Evolutionary conservation across 257 asterid genomes (phyloP).

Genomic region (Nicotiana obtusifolia): DNA sequence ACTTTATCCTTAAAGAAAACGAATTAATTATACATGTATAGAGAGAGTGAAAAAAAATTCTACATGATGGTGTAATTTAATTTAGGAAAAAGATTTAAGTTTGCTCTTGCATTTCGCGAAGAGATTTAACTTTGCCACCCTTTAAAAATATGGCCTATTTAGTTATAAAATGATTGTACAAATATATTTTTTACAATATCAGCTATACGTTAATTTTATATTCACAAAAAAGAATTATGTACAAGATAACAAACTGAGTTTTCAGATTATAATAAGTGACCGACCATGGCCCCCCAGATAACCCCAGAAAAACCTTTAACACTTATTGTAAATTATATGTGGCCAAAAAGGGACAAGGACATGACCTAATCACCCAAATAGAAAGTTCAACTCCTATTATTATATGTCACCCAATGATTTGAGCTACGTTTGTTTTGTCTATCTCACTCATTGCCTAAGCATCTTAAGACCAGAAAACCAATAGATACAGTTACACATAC

Average conservation of each 20-base stretch:
- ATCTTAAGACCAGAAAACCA: not conserved
- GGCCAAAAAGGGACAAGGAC: not conserved
- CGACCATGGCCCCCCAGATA: slow-evolving; percentile 41
- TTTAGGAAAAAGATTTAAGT: too few relatives aligned
- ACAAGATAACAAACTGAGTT: not conserved
- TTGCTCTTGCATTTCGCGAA: too few relatives aligned
- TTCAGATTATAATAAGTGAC: slow-evolving; percentile 27
- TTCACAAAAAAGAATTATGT: too few relatives aligned
- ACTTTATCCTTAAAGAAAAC: not conserved
- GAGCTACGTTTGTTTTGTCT: slow-evolving; percentile 32
- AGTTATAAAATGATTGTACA: not conserved
- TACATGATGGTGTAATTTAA: too few relatives aligned
- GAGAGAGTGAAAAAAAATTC: too few relatives aligned
- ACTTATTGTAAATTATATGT: slow-evolving; percentile 18
- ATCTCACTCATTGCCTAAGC: slow-evolving; percentile 23
- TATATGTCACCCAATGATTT: slow-evolving; percentile 52
- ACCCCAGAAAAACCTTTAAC: slow-evolving; percentile 3
- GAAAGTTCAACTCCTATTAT: slow-evolving; percentile 47
- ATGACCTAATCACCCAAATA: slow-evolving; percentile 37
- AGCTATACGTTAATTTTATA: not conserved
- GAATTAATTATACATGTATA: too few relatives aligned
- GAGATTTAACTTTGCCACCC: too few relatives aligned
- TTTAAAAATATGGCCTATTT: too few relatives aligned
- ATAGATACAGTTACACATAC: not conserved
- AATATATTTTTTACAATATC: not conserved